Base-by-base conservation (phyloP, 2,329 filamentous ascomycete species). In the Penicillium paneum region DNA sequence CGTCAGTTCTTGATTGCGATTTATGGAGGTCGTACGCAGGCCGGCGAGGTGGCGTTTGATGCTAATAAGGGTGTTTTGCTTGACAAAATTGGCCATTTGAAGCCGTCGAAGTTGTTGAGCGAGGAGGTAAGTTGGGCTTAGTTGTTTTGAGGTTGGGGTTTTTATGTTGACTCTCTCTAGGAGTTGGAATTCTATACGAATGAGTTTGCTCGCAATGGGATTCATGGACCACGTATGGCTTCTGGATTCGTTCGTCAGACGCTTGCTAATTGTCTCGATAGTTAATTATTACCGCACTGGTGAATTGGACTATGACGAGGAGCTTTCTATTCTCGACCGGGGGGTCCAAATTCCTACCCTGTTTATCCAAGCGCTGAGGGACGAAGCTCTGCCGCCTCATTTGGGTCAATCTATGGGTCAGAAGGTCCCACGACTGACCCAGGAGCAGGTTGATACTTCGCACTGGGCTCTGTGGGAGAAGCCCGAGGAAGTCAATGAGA, bases 381-480 rank as follows among this genome's bases (percentile, higher is more conserved):
- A 99, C 71, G 64, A 66, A 0, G 89, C 92, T 1, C 76, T 97
- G 62, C 88, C 86, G 53, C 85, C 89, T 0, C 76, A 79, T 36
- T 83, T 97, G 82, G 82, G 87, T 1, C 75, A 73, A 24, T 82
- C 83, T 0, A 96, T 96, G 90, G 85, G 85, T 19, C 77, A 79
- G 60, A 76, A 78, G 58, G 84, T 93, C 56, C 81, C 83, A 2
- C 80, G 84, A 43, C 72, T 95, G 66, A 88, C 83, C 8, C 79
- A 81, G 56, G 80, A 76, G 8, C 83, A 89, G 69, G 86, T 96
- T 51, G 73, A 86, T 34, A 81, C 87, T 0, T 78, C 81, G 17
- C 94, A 97, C 74, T 97, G 93, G 93, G 89, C 87, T 42, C 74
- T 96, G 68, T 86, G 84, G 78, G 84, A 96, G 77, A 83, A 82